Percentiles rank a stretch among this genome's conserved stretches.
Conservation (phyloP, 2,329 filamentous ascomycete species). For the Ambrosiella cleistominuta region DNA sequence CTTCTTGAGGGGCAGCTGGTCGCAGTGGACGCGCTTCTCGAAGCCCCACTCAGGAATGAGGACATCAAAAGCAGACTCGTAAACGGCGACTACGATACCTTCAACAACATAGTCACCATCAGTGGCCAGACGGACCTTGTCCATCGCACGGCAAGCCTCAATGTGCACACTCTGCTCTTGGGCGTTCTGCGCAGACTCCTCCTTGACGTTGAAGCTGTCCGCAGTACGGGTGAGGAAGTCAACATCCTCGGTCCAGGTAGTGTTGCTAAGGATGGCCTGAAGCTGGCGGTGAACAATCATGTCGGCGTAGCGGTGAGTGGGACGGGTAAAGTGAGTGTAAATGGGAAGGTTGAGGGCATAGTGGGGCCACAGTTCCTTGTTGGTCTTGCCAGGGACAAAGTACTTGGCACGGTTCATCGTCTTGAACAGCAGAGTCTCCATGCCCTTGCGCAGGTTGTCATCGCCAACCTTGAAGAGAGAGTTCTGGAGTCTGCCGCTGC, state of each 20-base stretch:
- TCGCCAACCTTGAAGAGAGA: constrained; percentile 90
- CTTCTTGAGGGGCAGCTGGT: constrained; percentile 94
- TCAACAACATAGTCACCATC: constrained; percentile 89
- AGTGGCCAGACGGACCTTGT: constrained; percentile 69
- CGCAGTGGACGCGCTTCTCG: constrained; percentile 97
- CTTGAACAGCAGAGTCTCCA: constrained; percentile 92
- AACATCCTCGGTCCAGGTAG: constrained; percentile 77
- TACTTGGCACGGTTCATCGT: constrained; percentile 95
- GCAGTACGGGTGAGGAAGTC: constrained; percentile 81
- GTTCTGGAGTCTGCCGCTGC: constrained; percentile 81
- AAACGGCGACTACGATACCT: constrained; percentile 90
- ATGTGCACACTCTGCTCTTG: constrained; percentile 99
- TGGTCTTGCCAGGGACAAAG: constrained; percentile 64
- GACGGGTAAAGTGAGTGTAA: constrained; percentile 96
- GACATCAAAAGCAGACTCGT: constrained; percentile 96
- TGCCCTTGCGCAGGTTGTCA: constrained; percentile 77
- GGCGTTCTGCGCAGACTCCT: constrained; percentile 90
- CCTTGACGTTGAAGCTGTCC: constrained; percentile 96
- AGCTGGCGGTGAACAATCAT: constrained; percentile 91
- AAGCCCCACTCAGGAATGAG: constrained; percentile 97
- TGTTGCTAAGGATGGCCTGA: constrained; percentile 63
- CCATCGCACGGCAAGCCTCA: constrained; percentile 89
- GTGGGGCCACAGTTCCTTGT: constrained; percentile 64
- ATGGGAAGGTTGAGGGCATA: constrained; percentile 83
- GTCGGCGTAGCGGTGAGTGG: constrained; percentile 85